Conservation (phyloP, 768 basidiomycete species). For the Tricholoma saponaceum region DNA sequence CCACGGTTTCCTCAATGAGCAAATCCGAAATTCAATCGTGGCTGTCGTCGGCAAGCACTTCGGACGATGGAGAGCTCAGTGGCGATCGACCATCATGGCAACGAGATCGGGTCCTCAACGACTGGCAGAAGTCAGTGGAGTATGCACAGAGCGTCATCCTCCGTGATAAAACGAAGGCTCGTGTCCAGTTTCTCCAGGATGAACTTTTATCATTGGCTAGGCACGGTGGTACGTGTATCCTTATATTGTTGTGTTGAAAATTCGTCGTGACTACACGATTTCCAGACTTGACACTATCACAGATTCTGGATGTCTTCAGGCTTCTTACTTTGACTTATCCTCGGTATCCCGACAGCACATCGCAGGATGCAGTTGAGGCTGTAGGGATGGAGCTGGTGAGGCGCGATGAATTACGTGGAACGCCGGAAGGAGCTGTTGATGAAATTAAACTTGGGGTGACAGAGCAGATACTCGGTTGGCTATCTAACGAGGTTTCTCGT, state of each 20-base stretch:
- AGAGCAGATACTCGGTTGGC: slow-evolving; percentile 75
- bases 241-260: slow-evolving; percentile 4
- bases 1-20: slow-evolving; percentile 32
- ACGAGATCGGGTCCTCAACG: slow-evolving; percentile 44
- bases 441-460: slow-evolving; percentile 53
- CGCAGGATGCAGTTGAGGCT: slow-evolving; percentile 66
- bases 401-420: slow-evolving; percentile 54
- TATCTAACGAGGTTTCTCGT: slow-evolving; percentile 59
- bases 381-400: slow-evolving; percentile 62
- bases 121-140: slow-evolving; percentile 54
- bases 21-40: slow-evolving; percentile 61
- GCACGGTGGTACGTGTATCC: slow-evolving; percentile 46
- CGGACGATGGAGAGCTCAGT: slow-evolving; percentile 28
- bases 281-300: slow-evolving; percentile 56
- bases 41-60: slow-evolving; percentile 44
- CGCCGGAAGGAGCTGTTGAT: slow-evolving; percentile 31
- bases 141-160: slow-evolving; percentile 49
- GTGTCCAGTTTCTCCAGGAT: slow-evolving; percentile 59
- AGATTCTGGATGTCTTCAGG: slow-evolving; percentile 66
- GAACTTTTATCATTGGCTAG: slow-evolving; percentile 54
- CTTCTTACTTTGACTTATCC: slow-evolving; percentile 75
- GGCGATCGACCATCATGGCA: slow-evolving; percentile 38
- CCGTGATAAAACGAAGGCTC: slow-evolving; percentile 46
- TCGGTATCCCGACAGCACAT: slow-evolving; percentile 69
- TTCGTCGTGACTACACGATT: background rate